Percentiles rank a stretch among this genome's conserved stretches.
phyloP scores from a whole-genome alignment of 1,284 basidiomycete species.

The Ceratobasidium sp. region DNA sequence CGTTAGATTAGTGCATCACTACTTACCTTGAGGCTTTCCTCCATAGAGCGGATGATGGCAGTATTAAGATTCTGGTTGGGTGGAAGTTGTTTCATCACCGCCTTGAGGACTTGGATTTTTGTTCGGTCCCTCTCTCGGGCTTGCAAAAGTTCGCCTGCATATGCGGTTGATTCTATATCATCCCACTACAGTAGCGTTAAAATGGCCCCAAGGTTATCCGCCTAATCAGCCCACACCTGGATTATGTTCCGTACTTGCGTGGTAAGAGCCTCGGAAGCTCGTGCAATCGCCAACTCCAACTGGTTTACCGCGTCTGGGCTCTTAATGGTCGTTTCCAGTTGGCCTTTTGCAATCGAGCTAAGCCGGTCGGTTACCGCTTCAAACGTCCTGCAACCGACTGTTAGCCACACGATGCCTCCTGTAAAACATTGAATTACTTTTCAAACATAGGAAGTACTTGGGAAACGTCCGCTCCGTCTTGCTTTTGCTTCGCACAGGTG shows the following conservation, averaged over 20 bases:
- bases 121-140: conserved; percentile 5
- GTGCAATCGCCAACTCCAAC: no score
- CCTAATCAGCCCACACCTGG: neutral
- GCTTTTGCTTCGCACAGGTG: neutral
- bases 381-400: neutral
- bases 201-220: neutral
- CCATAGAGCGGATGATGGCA: neutral
- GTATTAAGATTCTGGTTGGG: neutral
- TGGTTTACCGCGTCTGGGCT: no score
- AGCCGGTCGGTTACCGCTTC: neutral
- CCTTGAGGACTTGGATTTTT: conserved; percentile 10
- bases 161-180: neutral
- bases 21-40: neutral
- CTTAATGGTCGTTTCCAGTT: no score
- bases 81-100: neutral
- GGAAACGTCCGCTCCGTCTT: neutral
- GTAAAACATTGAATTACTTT: neutral
- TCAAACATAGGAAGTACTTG: neutral
- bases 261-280: neutral
- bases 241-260: no score
- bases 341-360: no score
- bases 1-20: neutral
- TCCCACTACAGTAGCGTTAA: neutral
- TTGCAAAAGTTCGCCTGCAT: neutral
- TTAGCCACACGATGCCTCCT: no score